Percentiles rank a stretch among this genome's conserved stretches.
Evolutionary conservation across 306 rosid species (phyloP).

Genomic region (Herpetospermum pedunculosum): DNA sequence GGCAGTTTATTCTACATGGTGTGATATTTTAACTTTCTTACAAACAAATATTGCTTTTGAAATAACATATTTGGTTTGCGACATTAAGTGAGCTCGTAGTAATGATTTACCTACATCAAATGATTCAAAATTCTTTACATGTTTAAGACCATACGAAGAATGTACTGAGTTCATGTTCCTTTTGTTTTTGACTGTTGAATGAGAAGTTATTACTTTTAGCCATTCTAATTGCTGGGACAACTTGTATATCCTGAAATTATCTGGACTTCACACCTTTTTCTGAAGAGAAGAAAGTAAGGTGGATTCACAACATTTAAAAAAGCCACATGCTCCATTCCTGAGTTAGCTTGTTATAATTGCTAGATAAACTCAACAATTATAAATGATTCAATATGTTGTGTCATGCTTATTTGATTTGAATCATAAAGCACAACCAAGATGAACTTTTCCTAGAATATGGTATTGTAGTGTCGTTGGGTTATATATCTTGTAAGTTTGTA

Average conservation of each 20-base stretch:
- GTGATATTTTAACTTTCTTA: background rate
- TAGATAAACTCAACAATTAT: background rate
- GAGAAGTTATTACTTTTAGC: background rate
- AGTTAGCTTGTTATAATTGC: background rate
- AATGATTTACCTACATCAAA: background rate
- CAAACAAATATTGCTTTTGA: background rate
- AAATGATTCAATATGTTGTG: background rate
- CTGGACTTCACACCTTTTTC: background rate
- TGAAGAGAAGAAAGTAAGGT: background rate
- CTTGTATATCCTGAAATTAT: background rate
- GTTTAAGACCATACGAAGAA: background rate
- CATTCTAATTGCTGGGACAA: background rate
- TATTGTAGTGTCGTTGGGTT: background rate
- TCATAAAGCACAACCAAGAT: background rate
- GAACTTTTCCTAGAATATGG: background rate
- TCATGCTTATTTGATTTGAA: background rate
- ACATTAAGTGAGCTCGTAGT: background rate
- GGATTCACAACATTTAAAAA: background rate
- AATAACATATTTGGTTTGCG: background rate
- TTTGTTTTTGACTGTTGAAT: background rate
- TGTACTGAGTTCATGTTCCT: background rate
- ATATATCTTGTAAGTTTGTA: background rate
- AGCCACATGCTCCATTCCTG: background rate
- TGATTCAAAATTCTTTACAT: background rate
- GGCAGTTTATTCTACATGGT: background rate